Evolutionary conservation across 177 flowering plant species (phyloP), one percentile per base, ranked within the genome.

Genomic region (Vitis hybrid): DNA sequence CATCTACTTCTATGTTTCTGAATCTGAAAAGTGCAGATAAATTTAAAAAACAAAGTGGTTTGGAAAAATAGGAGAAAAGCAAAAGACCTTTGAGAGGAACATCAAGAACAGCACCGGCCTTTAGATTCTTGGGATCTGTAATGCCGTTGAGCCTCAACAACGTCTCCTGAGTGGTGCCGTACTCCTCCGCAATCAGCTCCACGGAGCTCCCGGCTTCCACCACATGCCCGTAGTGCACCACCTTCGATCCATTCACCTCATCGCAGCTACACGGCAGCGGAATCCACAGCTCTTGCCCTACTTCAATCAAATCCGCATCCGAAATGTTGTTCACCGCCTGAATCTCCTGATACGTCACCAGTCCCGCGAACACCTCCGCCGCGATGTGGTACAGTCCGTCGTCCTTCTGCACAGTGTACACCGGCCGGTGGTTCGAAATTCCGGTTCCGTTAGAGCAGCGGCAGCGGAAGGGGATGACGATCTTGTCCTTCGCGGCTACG

Each of bases 261-360:
- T 92, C 96, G 73, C 97, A 94, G 84, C 94, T 91, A 69, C 98
- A 94, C 1, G 98, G 98, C 51, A 93, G 74, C 40, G 98, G 98
- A 48, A 94, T 92, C 84, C 74, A 54, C 72, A 94, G 81, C 77
- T 70, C 3, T 78, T 87, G 89, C 49, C 92, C 97, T 0, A 70
- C 51, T 0, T 4, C 0, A 21, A 91, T 90, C 60, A 15, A 0
- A 70, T 78, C 10, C 4, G 73, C 57, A 65, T 92, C 5, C 3
- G 69, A 0, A 18, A 94, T 84, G 10, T 64, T 66, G 69, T 89
- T 94, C 11, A 60, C 88, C 3, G 57, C 72, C 60, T 68, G 81
- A 70, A 94, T 91, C 32, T 83, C 73, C 60, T 56, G 77, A 79
- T 13, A 84, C 18, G 71, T 73, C 17, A 90, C 77, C 17, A 94